Evolutionary conservation across 352 stramenopile genomes (phyloP).

Genomic region (Phytophthora rubi): DNA sequence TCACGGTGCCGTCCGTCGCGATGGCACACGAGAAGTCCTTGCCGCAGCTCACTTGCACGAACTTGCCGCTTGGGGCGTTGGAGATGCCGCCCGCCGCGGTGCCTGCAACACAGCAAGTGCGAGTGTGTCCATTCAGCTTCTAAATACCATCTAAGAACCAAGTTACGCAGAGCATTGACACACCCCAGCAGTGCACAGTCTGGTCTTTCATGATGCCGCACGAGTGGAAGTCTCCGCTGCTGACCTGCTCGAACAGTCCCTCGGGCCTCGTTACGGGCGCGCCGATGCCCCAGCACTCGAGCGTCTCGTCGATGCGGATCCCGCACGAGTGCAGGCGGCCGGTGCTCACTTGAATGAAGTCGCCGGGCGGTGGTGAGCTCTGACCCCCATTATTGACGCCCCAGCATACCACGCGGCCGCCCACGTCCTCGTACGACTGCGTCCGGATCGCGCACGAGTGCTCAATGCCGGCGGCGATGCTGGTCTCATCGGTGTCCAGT

Average conservation of each 20-base stretch:
- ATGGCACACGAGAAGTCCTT: conserved; percentile 73
- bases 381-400: conserved; percentile 69
- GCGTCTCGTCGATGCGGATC: conserved; percentile 75
- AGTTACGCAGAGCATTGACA: background rate
- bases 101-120: conserved; percentile 26
- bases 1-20: conserved; percentile 49
- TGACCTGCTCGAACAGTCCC: conserved; percentile 85
- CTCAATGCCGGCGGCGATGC: conserved; percentile 74
- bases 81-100: conserved; percentile 42
- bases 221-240: conserved; percentile 80
- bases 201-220: conserved; percentile 86
- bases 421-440: conserved; percentile 67
- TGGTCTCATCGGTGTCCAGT: conserved; percentile 82
- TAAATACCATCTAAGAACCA: background rate
- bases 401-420: conserved; percentile 82
- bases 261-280: conserved; percentile 54
- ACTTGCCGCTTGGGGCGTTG: conserved; percentile 53
- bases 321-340: conserved; percentile 81
- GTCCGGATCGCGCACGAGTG: conserved; percentile 86
- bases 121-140: background rate
- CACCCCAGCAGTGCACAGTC: conserved; percentile 78
- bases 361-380: conserved; percentile 46
- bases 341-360: conserved; percentile 84
- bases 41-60: conserved; percentile 81
- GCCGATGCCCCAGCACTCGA: conserved; percentile 79